A percentile compares a stretch with the other conserved stretches of the same genome.
Evolutionary conservation across 139 green algal genomes (phyloP).

Genomic region (Limnomonas spitsbergensis): DNA sequence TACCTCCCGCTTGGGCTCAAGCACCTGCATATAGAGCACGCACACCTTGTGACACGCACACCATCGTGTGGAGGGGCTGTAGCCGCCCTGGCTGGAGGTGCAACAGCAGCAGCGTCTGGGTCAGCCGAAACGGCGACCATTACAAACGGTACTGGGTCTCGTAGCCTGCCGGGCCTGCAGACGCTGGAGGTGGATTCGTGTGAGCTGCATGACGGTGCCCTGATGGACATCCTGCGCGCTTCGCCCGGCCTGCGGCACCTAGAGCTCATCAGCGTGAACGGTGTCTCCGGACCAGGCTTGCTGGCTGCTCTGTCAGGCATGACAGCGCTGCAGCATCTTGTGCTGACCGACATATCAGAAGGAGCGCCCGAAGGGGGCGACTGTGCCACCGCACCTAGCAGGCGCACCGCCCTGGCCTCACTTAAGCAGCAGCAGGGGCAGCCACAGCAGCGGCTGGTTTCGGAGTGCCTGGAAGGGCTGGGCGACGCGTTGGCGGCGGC

Average conservation of each 20-base stretch:
- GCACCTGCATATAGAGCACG: neutral
- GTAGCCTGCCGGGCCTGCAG: neutral
- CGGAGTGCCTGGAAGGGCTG: neutral
- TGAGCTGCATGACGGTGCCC: neutral
- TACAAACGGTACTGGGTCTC: no score
- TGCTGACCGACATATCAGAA: neutral
- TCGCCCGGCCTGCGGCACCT: neutral
- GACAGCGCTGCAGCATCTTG: neutral
- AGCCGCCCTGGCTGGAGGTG: neutral
- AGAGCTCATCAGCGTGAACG: neutral
- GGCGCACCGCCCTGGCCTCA: neutral
- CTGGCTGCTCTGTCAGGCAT: neutral
- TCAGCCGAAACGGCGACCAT: neutral
- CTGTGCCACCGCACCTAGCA: neutral
- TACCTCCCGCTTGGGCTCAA: neutral
- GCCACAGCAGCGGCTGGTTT: neutral
- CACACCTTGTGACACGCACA: neutral
- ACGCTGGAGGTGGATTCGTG: neutral
- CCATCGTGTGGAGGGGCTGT: neutral
- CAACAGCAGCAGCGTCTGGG: neutral
- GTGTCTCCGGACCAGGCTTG: neutral
- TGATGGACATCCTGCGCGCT: neutral
- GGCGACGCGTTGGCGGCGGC: neutral
- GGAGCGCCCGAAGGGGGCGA: neutral
- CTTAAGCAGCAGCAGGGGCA: no score